Conservation (phyloP, 768 basidiomycete genomes). For the Lentinula sp. region DNA sequence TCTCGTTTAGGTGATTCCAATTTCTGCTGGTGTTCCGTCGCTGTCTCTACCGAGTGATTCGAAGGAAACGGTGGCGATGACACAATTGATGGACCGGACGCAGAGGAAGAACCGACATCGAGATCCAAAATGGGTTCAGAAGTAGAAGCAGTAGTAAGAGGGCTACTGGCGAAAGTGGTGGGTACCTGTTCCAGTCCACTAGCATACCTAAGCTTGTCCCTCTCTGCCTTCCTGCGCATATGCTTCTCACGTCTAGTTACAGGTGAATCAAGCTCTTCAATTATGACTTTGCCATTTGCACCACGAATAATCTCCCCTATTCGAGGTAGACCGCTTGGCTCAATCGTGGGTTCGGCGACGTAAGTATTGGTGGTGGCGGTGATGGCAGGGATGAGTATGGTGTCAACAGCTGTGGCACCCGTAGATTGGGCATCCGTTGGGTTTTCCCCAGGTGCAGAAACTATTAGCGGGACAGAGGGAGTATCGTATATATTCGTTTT, state of each 20-base stretch:
- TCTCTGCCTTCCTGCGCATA: conserved; percentile 36
- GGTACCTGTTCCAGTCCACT: conserved; percentile 12
- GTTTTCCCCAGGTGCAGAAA: neutral
- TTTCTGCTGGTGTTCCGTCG: neutral
- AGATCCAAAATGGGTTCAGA: neutral
- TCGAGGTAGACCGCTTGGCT: conserved; percentile 1
- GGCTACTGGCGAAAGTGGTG: neutral
- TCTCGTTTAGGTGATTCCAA: neutral
- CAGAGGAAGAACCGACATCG: neutral
- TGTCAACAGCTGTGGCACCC: neutral
- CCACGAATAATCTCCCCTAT: conserved; percentile 1
- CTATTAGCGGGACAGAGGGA: neutral
- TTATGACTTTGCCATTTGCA: conserved; percentile 47
- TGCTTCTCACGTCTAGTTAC: conserved; percentile 57
- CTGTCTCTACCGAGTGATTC: neutral
- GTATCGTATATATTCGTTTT: neutral
- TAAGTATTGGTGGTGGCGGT: neutral
- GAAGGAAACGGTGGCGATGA: neutral
- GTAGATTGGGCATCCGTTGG: neutral
- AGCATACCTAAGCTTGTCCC: conserved; percentile 22
- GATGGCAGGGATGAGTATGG: neutral
- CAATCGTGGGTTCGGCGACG: neutral
- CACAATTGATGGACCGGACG: neutral
- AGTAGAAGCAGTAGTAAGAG: conserved; percentile 6
- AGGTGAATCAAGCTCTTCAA: conserved; percentile 72